Base-by-base conservation (phyloP, 2,329 filamentous ascomycete genomes). In the Sporothrix euskadiensis region DNA sequence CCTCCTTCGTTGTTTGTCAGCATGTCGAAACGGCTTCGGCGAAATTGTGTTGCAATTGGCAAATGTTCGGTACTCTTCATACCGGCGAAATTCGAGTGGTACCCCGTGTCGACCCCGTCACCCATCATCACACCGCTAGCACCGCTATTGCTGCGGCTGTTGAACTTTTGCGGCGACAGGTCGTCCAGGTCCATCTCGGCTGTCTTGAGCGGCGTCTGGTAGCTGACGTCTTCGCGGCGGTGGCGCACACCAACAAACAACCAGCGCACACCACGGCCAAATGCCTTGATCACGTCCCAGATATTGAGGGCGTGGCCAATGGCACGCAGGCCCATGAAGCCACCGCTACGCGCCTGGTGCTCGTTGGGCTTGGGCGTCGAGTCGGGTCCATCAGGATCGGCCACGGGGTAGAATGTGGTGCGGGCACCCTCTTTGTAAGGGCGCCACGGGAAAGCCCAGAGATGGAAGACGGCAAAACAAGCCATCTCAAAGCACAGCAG, bases 401-500 rank as follows among this genome's bases (percentile, higher is more conserved):
- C 80, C 71, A 80, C 78, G 57, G 86, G 85, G 74, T 87, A 88
- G 73, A 83, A 86, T n/a, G 81, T 82, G 44, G 80, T 78, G 69
- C 82, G 85, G 26, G 84, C 83, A 39, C 57, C 68, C 26, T 82
- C 81, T 30, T 81, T 84, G 81, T 97, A 97, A 0, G 89, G 90
- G 73, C 86, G 86, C 85, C 91, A 96, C 0, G 92, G 88, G 79
- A 96, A 97, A 2, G 94, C 92, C 85, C 90, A 97, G 19, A 96
- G 82, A 80, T 97, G 94, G 71, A 97, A 82, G 61, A 94, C 79
- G 22, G 92, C 85, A 78, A 97, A 97, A 41, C 92, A 83, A 9
- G 92, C 89, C 94, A 97, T 97, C 81, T 97, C 94, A 56, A 96
- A 84, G 79, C 92, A 94, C 32, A 96, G 88, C 12, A 97, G 84